Conservation (phyloP, 1,284 basidiomycete species). For the Ceratobasidium sp. region DNA sequence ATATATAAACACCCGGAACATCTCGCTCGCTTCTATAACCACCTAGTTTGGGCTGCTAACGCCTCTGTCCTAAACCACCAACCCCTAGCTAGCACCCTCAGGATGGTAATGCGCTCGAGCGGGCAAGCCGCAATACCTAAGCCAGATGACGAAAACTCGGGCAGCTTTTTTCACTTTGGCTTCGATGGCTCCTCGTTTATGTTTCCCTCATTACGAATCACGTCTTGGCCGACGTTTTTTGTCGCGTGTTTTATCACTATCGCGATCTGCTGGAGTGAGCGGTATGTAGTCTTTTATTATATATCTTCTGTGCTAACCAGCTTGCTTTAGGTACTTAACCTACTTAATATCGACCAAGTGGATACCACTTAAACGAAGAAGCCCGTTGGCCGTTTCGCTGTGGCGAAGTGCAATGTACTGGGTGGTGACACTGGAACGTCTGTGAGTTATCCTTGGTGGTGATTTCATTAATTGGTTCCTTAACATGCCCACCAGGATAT, state of each 20-base stretch:
- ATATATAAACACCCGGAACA: not conserved
- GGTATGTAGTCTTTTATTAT: slow-evolving; percentile 59
- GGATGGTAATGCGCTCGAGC: not conserved
- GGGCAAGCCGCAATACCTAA: not conserved
- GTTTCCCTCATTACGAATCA: slow-evolving; percentile 53
- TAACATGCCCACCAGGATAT: slow-evolving; percentile 56
- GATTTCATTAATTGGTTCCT: not conserved
- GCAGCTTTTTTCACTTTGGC: slow-evolving; percentile 20
- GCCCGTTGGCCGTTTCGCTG: slow-evolving; percentile 64
- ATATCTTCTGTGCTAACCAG: too few species aligned
- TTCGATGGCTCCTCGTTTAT: slow-evolving; percentile 44
- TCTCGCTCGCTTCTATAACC: not conserved
- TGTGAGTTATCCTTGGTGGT: slow-evolving; percentile 62
- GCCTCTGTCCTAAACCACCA: not conserved
- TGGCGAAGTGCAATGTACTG: slow-evolving; percentile 71
- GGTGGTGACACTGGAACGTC: slow-evolving; percentile 67
- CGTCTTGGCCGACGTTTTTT: slow-evolving; percentile 64
- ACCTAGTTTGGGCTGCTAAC: not conserved
- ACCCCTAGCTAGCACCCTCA: not conserved
- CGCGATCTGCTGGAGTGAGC: slow-evolving; percentile 68
- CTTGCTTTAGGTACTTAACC: slow-evolving; percentile 62
- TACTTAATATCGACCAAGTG: slow-evolving; percentile 65
- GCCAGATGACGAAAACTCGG: not conserved
- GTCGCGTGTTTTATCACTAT: slow-evolving; percentile 63
- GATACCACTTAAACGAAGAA: slow-evolving; percentile 59